These are phyloP conservation scores for Pisolithus thermaeus DNA, from an alignment of 1,284 basidiomycete species.

Conservation along the genomic window DNA sequence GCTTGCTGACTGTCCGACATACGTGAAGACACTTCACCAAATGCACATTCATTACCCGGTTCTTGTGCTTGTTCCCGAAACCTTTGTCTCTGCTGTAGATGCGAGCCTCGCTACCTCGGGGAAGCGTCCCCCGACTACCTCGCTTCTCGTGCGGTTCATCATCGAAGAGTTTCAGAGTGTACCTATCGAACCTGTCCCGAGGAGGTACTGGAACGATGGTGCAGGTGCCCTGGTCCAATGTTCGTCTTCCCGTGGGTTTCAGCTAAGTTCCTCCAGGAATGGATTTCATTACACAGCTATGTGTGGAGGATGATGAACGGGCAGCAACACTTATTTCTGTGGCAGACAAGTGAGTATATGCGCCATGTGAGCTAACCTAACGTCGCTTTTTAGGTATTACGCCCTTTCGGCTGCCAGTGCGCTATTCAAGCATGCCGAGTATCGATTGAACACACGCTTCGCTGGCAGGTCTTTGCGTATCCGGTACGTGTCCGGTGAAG, in stretches of 20 bases:
- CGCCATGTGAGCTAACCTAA: slow-evolving; percentile 15
- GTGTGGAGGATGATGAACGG: slow-evolving; percentile 71
- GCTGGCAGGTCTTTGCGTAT: slow-evolving; percentile 72
- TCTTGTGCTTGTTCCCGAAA: slow-evolving; percentile 75
- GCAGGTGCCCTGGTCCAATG: slow-evolving; percentile 43
- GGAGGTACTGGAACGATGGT: slow-evolving; percentile 78
- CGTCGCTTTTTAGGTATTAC: slow-evolving; percentile 60
- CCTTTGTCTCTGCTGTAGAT: slow-evolving; percentile 56
- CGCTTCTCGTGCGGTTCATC: slow-evolving; percentile 67
- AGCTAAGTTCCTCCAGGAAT: slow-evolving; percentile 45
- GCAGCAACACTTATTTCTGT: slow-evolving; percentile 69
- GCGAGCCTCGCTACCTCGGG: slow-evolving; percentile 38
- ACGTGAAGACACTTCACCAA: slow-evolving; percentile 84
- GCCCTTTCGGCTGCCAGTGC: slow-evolving; percentile 81
- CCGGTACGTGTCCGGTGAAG: slow-evolving; percentile 71
- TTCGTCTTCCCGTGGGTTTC: neutral
- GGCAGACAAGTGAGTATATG: slow-evolving; percentile 64
- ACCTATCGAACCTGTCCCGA: slow-evolving; percentile 60
- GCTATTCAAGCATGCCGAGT: slow-evolving; percentile 77
- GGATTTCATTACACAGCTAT: slow-evolving; percentile 70
- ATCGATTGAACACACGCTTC: slow-evolving; percentile 63
- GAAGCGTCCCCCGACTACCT: slow-evolving; percentile 42
- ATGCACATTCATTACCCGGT: slow-evolving; percentile 71
- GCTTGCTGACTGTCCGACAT: slow-evolving; percentile 80
- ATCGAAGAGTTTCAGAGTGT: slow-evolving; percentile 69